Base-by-base conservation (phyloP, 1,284 basidiomycete genomes). In the Sporisorium graminicola region DNA sequence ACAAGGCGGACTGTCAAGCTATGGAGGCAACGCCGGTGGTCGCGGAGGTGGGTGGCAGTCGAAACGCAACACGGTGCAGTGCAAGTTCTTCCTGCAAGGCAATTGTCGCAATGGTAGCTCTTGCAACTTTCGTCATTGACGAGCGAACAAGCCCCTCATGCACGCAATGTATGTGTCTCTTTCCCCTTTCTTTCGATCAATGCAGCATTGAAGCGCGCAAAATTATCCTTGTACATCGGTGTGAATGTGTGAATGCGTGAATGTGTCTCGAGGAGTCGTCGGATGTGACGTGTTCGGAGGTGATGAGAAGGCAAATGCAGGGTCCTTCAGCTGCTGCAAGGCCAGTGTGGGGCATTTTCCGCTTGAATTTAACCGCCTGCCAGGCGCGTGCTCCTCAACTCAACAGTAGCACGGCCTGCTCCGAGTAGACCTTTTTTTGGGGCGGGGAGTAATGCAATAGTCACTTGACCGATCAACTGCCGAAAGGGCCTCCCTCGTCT, bases 51-150 rank as follows among this genome's bases (percentile, higher is more conserved):
- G 42, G 12, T 40, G 37, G 55, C 60, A 63, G 22, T 29, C 29
- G 18, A 71, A 52, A 43, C 37, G 50, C 5, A 26, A 61, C 33
- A 69, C 58, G 13, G 58, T 50, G 46, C 65, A 58, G 10, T 77
- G 74, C 59, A 71, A 72, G 58, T 77, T 65, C n/a, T 72, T 51
- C n/a, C 50, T 52, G 22, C 26, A 51, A 43, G 74, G 74, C 29
- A 62, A 43, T 20, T 77, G 74, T 33, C 58, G 35, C 20, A 35
- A 54, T 0, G 74, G 74, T 3, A 58, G 46, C 49, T 8, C 22
- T 0, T 77, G 74, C 33, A 29, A 47, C 31, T 77, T 72, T 51
- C 65, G 60, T 12, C 73, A 76, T 44, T 65, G 42, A 27, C 54
- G 27, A 37, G 13, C n/a, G 22, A 22, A 27, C 47, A 16, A 20